Conservation (phyloP, 1,139 yeast species). For the Groenewaldozyma auringiensis region DNA sequence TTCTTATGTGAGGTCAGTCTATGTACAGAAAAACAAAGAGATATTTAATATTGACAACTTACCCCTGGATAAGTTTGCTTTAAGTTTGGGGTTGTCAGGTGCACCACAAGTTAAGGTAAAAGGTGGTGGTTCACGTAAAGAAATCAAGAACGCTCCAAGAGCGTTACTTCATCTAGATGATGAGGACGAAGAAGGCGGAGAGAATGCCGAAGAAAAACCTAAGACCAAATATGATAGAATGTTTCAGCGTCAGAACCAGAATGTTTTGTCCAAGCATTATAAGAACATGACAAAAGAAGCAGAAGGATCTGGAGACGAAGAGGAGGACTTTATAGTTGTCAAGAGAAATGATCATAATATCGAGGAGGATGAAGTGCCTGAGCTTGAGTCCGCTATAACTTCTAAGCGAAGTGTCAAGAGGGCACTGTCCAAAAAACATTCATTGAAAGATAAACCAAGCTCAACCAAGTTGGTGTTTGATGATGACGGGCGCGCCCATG, state of each 20-base stretch:
- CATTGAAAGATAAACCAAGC: slow-evolving; percentile 50
- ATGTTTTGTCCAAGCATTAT: slow-evolving; percentile 83
- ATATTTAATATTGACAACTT: slow-evolving; percentile 64
- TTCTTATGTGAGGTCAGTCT: slow-evolving; percentile 77
- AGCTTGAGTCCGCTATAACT: slow-evolving; percentile 46
- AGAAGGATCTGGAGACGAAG: slow-evolving; percentile 53
- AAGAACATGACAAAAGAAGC: slow-evolving; percentile 43
- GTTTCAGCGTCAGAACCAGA: slow-evolving; percentile 93
- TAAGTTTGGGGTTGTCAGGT: slow-evolving; percentile 87
- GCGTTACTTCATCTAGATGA: slow-evolving; percentile 52
- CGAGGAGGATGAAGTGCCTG: slow-evolving; percentile 55
- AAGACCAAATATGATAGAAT: slow-evolving; percentile 90
- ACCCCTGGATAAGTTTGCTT: slow-evolving; percentile 78
- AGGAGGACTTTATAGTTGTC: slow-evolving; percentile 73
- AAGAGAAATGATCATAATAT: slow-evolving; percentile 70
- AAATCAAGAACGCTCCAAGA: slow-evolving; percentile 75
- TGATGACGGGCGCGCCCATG: slow-evolving; percentile 88
- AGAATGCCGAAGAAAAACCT: slow-evolving; percentile 39
- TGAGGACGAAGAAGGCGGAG: slow-evolving; percentile 30
- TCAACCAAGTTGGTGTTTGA: slow-evolving; percentile 81
- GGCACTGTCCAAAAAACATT: slow-evolving; percentile 77
- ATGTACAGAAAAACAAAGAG: slow-evolving; percentile 80
- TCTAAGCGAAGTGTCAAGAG: slow-evolving; percentile 85
- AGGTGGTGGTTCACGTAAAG: slow-evolving; percentile 46
- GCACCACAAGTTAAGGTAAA: slow-evolving; percentile 81